Evolutionary conservation across 2,329 filamentous ascomycete genomes (phyloP).

Genomic region (Coniella vitis): DNA sequence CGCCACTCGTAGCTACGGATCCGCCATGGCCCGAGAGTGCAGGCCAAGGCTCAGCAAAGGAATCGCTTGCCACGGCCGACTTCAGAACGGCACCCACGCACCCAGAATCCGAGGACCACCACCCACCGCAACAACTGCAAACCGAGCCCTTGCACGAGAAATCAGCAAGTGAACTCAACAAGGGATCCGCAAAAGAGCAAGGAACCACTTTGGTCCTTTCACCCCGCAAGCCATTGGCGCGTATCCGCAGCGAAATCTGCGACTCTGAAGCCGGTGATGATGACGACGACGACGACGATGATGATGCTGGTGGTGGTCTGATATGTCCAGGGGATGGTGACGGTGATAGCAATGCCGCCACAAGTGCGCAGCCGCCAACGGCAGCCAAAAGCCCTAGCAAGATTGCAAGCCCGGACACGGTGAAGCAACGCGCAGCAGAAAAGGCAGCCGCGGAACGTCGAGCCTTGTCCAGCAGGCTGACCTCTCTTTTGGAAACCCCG

Average conservation of each 20-base stretch:
- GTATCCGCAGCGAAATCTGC: slow-evolving; percentile 33
- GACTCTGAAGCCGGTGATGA: slow-evolving; percentile 27
- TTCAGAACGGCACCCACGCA: slow-evolving; percentile 28
- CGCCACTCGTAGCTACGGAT: slow-evolving; percentile 9
- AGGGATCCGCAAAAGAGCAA: slow-evolving; percentile 29
- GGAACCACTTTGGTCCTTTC: slow-evolving; percentile 14
- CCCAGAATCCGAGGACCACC: slow-evolving; percentile 12
- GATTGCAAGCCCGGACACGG: slow-evolving; percentile 6
- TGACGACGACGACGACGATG: slow-evolving; percentile 9
- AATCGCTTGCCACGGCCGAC: slow-evolving; percentile 16
- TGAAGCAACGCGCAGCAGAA: slow-evolving; percentile 15
- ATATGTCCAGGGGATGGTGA: neutral
- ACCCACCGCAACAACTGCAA: neutral
- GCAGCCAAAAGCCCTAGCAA: slow-evolving; percentile 4
- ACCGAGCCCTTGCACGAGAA: slow-evolving; percentile 34
- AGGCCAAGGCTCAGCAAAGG: neutral
- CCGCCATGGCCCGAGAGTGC: neutral
- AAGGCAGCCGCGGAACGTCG: slow-evolving; percentile 30
- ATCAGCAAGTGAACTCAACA: slow-evolving; percentile 35
- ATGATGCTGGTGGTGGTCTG: neutral
- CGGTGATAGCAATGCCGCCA: too few species aligned
- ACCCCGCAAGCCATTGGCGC: slow-evolving; percentile 21
- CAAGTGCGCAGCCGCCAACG: too few species aligned
- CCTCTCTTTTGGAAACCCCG: slow-evolving; percentile 32
- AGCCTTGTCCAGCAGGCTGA: slow-evolving; percentile 35